Conservation (phyloP, 164 flowering plant genomes). For the Aristolochia contorta region DNA sequence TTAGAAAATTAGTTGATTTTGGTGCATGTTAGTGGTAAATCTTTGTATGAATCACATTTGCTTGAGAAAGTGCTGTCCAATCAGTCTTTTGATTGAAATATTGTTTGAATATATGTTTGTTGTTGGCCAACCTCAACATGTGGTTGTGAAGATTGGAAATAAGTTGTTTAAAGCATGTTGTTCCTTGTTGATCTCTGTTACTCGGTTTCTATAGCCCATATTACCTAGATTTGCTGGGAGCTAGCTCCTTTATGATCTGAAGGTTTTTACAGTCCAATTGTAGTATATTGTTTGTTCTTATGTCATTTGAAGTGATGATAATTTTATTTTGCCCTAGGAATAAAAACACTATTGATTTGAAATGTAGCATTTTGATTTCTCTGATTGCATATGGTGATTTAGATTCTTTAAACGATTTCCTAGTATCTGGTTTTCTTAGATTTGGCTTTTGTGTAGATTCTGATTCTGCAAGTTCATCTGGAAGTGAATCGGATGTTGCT, state of each 20-base stretch:
- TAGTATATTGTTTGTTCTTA: too few species aligned
- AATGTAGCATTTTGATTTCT: background rate
- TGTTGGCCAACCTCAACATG: background rate
- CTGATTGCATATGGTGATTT: background rate
- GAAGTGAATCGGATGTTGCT: slow-evolving; percentile 44
- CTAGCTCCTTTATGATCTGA: too few species aligned
- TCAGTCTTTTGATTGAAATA: too few species aligned
- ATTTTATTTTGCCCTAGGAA: background rate
- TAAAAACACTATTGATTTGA: background rate
- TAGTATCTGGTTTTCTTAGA: background rate
- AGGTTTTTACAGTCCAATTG: too few species aligned
- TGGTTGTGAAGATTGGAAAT: background rate
- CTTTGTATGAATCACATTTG: too few species aligned
- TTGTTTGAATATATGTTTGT: too few species aligned
- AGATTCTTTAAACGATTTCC: background rate
- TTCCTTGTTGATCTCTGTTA: too few species aligned
- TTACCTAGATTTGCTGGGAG: too few species aligned
- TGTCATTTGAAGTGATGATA: background rate
- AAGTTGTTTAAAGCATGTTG: background rate
- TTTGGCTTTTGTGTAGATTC: slow-evolving; percentile 26
- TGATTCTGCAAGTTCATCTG: slow-evolving; percentile 58
- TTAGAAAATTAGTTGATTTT: too few species aligned
- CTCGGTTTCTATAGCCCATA: background rate
- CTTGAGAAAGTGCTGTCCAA: too few species aligned
- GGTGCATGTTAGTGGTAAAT: too few species aligned